Conservation (phyloP, 2,329 filamentous ascomycete species). For the Drechslera avenae region DNA sequence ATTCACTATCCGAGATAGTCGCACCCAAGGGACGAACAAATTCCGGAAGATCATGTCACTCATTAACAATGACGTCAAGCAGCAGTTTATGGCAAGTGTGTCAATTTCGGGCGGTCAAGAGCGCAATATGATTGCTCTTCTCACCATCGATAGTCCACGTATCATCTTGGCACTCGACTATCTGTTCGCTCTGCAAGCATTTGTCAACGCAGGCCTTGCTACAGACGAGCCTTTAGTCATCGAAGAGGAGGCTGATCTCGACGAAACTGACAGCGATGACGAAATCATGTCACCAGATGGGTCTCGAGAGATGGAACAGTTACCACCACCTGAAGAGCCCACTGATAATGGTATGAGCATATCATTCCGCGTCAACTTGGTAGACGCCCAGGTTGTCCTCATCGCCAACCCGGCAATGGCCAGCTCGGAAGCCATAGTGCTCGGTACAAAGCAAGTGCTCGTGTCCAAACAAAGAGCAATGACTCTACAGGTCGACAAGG, state of each 20-base stretch:
- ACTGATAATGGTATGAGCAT: conserved; percentile 66
- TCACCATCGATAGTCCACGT: conserved; percentile 91
- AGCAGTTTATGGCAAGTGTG: conserved; percentile 97
- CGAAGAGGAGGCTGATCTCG: conserved; percentile 64
- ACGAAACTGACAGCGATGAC: conserved; percentile 47
- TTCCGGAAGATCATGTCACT: conserved; percentile 98
- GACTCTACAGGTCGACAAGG: conserved; percentile 88
- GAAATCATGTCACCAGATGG: conserved; percentile 45
- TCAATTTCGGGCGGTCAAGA: conserved; percentile 88
- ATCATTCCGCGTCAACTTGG: conserved; percentile 89
- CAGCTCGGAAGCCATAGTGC: conserved; percentile 92
- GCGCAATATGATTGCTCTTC: conserved; percentile 81
- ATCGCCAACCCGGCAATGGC: conserved; percentile 91
- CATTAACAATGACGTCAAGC: conserved; percentile 86
- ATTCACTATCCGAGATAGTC: conserved; percentile 91
- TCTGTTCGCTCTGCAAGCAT: conserved; percentile 84
- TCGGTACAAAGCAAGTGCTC: conserved; percentile 91
- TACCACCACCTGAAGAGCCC: conserved; percentile 32
- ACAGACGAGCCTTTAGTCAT: conserved; percentile 62
- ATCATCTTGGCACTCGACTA: conserved; percentile 97
- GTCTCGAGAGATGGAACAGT: conserved; percentile 26
- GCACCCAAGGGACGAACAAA: conserved; percentile 88
- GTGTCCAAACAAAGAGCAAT: conserved; percentile 92
- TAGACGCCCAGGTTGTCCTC: conserved; percentile 94
- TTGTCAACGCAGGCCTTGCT: conserved; percentile 72